Evolutionary conservation across 1,284 basidiomycete genomes (phyloP), one percentile per base, ranked within the genome.

Genomic region (Cutaneotrichosporon sp.): DNA sequence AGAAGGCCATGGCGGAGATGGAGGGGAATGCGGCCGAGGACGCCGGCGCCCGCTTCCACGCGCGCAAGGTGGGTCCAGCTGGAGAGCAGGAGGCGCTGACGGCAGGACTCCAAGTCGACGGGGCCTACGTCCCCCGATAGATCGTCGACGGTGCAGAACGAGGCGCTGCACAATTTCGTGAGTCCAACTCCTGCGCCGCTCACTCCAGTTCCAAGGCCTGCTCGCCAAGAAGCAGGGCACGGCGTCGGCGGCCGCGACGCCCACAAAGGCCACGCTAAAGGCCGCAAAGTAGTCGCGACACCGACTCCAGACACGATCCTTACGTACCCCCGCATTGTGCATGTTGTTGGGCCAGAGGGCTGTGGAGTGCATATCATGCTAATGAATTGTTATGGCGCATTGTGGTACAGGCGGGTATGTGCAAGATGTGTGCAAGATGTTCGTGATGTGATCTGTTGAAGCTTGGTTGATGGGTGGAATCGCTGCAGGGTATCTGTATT

Each of bases 1-100:
- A 93, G 76, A 87, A 86, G 60, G 92, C 89, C 2, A 84, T 95
- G 64, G 85, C 84, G 27, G 90, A 92, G 64, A 92, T 94, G 89
- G 92, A 95, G 69, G 84, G 84, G 2, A 67, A 52, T 46, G 64
- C 47, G 14, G 47, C 47, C 47, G 47, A 50, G 24, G 47, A 50
- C 47, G 25, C n/a, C 3, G 47, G 25, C 18, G 16, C 47, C 13
- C 24, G 47, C 18, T 50, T 50, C 16, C 47, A 50, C 31, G 47
- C 25, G 18, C 47, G 47, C 27, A 50, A 50, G 47, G 47, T 50
- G 25, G 5, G 47, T 27, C 18, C 6, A 9, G 25, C n/a, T n/a
- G n/a, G n/a, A n/a, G n/a, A n/a, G 18, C 25, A n/a, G 6, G 18
- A n/a, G 49, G 58, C 46, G 24, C 22, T 13, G 18, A 54, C 56